Evolutionary conservation across 2,329 filamentous ascomycete species (phyloP).

Genomic region (Hansfordia pulvinata): DNA sequence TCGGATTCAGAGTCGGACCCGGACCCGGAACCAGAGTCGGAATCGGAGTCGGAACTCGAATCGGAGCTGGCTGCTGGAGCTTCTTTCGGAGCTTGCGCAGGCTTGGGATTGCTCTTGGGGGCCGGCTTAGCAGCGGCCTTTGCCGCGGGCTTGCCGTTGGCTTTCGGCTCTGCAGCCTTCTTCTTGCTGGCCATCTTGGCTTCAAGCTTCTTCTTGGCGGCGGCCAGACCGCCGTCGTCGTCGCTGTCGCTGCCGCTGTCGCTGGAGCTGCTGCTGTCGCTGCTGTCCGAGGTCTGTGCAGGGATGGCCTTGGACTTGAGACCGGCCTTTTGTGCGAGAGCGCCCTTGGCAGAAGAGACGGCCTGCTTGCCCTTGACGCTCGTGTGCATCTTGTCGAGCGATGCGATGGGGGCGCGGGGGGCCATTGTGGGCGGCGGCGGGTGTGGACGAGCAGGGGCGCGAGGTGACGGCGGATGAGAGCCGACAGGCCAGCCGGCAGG

Average conservation of each 20-base stretch:
- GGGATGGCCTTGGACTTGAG: slow-evolving; percentile 8
- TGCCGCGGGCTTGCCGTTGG: slow-evolving; percentile 7
- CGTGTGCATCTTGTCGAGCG: neutral
- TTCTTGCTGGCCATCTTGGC: slow-evolving; percentile 14
- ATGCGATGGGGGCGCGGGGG: slow-evolving; percentile 1
- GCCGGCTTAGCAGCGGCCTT: slow-evolving; percentile 5
- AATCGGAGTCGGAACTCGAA: slow-evolving; percentile 4
- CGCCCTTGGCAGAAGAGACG: slow-evolving; percentile 1
- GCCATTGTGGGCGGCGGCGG: slow-evolving; percentile 3
- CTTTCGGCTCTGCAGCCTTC: slow-evolving; percentile 11
- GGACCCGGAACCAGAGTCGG: slow-evolving; percentile 7
- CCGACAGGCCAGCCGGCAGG: too few species aligned
- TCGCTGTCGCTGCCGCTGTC: slow-evolving; percentile 20
- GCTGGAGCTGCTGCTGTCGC: slow-evolving; percentile 17
- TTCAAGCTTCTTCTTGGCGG: slow-evolving; percentile 17
- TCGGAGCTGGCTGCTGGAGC: slow-evolving; percentile 3
- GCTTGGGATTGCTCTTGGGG: slow-evolving; percentile 8
- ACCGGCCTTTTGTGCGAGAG: slow-evolving; percentile 6
- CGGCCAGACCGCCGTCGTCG: slow-evolving; percentile 14
- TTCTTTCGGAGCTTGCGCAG: slow-evolving; percentile 4
- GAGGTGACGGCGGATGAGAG: too few species aligned
- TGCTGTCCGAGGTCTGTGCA: slow-evolving; percentile 16
- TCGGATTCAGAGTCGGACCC: slow-evolving; percentile 3
- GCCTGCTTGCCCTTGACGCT: neutral
- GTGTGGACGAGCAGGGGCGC: too few species aligned